These are phyloP conservation scores for Pichia sp. DNA, from an alignment of 1,139 yeast species.

Conservation along the genomic window DNA sequence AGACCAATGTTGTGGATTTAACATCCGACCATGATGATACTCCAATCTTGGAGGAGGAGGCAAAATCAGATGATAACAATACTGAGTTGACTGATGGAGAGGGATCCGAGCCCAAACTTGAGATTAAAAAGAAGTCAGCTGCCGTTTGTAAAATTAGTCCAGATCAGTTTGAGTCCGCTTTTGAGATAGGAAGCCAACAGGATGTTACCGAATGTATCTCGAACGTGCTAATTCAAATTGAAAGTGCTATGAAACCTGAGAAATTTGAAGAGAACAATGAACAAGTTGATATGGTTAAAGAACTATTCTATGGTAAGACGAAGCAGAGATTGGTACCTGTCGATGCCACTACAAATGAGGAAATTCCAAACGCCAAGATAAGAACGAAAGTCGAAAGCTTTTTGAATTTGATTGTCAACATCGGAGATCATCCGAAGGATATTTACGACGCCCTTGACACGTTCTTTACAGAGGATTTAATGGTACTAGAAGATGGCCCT, in stretches of 20 bases:
- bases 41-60: constrained; percentile 3
- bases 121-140: constrained; percentile 9
- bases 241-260: constrained; percentile 76
- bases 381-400: constrained; percentile 72
- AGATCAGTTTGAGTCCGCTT: constrained; percentile 23
- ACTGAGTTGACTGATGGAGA: background rate
- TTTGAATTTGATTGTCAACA: constrained; percentile 72
- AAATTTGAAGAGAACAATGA: constrained; percentile 67
- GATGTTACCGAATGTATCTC: constrained; percentile 97
- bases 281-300: constrained; percentile 72
- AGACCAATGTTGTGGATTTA: background rate
- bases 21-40: constrained; percentile 3
- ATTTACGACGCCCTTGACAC: constrained; percentile 87
- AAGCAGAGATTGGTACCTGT: constrained; percentile 46
- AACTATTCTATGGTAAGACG: constrained; percentile 70
- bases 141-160: constrained; percentile 14
- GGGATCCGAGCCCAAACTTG: background rate
- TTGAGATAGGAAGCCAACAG: constrained; percentile 86
- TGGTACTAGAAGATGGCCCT: constrained; percentile 62
- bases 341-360: constrained; percentile 27
- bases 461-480: constrained; percentile 70
- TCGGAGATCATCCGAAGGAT: constrained; percentile 81
- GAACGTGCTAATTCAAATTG: constrained; percentile 86
- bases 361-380: constrained; percentile 19
- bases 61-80: background rate